These are phyloP conservation scores for Lasiosphaeria ovina DNA, from an alignment of 495 filamentous ascomycete species.

Conservation along the genomic window DNA sequence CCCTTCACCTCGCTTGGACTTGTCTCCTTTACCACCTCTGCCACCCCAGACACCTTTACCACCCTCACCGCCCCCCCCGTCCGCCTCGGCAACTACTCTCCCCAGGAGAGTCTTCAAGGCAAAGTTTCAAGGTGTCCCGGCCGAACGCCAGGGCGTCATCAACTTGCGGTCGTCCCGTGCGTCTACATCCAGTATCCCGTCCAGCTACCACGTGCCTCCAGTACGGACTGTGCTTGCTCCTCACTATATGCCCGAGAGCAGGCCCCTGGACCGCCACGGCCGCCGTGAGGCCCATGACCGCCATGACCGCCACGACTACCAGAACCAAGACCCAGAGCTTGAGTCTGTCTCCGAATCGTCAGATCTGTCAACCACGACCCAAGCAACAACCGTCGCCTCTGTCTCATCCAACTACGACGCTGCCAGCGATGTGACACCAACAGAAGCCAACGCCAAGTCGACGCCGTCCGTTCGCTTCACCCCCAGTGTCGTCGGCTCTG, in stretches of 20 bases:
- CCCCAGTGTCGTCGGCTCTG: constrained; percentile 31
- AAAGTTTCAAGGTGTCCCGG: constrained; percentile 28
- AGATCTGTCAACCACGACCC: constrained; percentile 44
- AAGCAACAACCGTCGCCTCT: constrained; percentile 39
- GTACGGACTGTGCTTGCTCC: constrained; percentile 20
- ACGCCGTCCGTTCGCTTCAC: constrained; percentile 34
- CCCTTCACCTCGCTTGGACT: constrained; percentile 2
- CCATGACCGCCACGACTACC: constrained; percentile 24
- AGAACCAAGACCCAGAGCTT: constrained; percentile 33
- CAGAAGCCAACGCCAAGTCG: constrained; percentile 32
- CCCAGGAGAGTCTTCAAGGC: constrained; percentile 36
- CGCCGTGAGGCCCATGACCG: constrained; percentile 15
- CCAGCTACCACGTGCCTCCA: constrained; percentile 25
- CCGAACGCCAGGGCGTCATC: constrained; percentile 28
- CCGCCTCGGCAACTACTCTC: constrained; percentile 16
- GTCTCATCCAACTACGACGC: constrained; percentile 29
- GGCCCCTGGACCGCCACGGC: constrained; percentile 10
- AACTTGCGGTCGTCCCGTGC: constrained; percentile 29
- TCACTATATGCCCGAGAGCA: constrained; percentile 14
- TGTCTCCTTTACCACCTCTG: constrained; percentile 10
- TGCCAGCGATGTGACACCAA: constrained; percentile 32
- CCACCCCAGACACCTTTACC: constrained; percentile 5
- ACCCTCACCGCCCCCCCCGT: constrained; percentile 8
- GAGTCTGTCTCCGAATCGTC: constrained; percentile 45
- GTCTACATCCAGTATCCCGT: constrained; percentile 18